Evolutionary conservation across 331 rosid genomes (phyloP), one percentile per base, ranked within the genome.

Genomic region (Stylosanthes scabra): DNA sequence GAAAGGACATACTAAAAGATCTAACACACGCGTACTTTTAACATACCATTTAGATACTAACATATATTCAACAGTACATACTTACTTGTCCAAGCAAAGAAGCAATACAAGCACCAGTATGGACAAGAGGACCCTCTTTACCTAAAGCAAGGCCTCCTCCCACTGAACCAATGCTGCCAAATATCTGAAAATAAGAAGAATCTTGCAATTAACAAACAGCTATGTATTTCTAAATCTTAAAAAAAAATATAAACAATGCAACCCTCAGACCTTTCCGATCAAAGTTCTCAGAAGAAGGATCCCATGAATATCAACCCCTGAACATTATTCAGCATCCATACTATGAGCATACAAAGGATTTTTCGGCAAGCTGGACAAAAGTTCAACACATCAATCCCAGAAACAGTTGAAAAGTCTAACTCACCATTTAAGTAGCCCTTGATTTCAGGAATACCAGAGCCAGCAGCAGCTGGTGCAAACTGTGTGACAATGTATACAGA

Each of bases 101-200:
- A 77, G 99, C 99, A 83, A 94, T 91, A 84, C 97, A 91, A 63
- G 99, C 99, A 79, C 97, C 99, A 14, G 93, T 94, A 82, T 94
- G 97, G 68, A 90, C 97, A 80, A 94, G 97, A 68, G 97, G 99
- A 61, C 99, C 99, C 82, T 94, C 99, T 84, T 94, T 94, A 37
- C 99, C 97, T 71, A 94, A 86, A 80, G 99, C 99, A 77, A 91
- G 93, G 64, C 97, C 99, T 58, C 99, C 97, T 82, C 99, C 97
- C 42, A 94, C 97, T 3, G 99, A 91, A 41, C 99, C 99, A 81
- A 94, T 94, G 89, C 99, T 94, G 82, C 97, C 97, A 83, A 91
- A 88, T 80, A 91, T 86, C 99, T 94, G 82, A 44, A 75, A 74
- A 49, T 70, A 78, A 78, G 70, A 71, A 76, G 47, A 83, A 68